phyloP scores from a whole-genome alignment of 2,329 filamentous ascomycete species.

The Fusarium bactridioides region DNA sequence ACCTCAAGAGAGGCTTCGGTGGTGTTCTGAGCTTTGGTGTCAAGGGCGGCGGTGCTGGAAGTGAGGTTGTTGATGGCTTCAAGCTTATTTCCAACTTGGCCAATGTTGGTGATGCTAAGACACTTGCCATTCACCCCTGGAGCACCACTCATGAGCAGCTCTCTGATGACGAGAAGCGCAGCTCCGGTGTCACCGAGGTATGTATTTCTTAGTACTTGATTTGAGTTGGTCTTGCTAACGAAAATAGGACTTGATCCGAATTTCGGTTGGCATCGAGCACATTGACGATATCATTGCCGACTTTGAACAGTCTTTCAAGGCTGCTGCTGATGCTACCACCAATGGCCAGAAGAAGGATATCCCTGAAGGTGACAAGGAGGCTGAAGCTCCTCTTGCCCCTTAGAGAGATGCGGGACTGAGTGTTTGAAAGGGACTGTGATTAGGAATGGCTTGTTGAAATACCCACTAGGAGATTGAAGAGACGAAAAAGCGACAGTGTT shows the following conservation, averaged over 20 bases:
- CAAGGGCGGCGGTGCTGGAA: slow-evolving; percentile 85
- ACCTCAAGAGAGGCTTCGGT: slow-evolving; percentile 83
- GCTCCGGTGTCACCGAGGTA: slow-evolving; percentile 82
- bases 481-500: slow-evolving; percentile 1
- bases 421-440: background rate
- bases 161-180: slow-evolving; percentile 78
- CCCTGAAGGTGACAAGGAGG: slow-evolving; percentile 43
- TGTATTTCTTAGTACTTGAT: slow-evolving; percentile 15
- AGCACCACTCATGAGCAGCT: slow-evolving; percentile 95
- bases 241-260: slow-evolving; percentile 82
- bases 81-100: slow-evolving; percentile 95
- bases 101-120: slow-evolving; percentile 96
- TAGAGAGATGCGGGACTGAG: background rate
- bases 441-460: slow-evolving; percentile 24
- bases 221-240: background rate
- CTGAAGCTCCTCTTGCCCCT: slow-evolving; percentile 47
- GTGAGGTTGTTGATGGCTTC: slow-evolving; percentile 90
- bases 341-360: slow-evolving; percentile 41
- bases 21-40: slow-evolving; percentile 94
- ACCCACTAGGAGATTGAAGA: slow-evolving; percentile 14
- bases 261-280: slow-evolving; percentile 94
- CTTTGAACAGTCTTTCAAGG: slow-evolving; percentile 88
- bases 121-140: slow-evolving; percentile 94
- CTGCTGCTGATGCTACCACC: slow-evolving; percentile 57
- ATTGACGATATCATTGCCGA: slow-evolving; percentile 97